These are phyloP conservation scores for Carnegiea gigantea DNA, from an alignment of 179 eudicot genomes.

Conservation along the genomic window DNA sequence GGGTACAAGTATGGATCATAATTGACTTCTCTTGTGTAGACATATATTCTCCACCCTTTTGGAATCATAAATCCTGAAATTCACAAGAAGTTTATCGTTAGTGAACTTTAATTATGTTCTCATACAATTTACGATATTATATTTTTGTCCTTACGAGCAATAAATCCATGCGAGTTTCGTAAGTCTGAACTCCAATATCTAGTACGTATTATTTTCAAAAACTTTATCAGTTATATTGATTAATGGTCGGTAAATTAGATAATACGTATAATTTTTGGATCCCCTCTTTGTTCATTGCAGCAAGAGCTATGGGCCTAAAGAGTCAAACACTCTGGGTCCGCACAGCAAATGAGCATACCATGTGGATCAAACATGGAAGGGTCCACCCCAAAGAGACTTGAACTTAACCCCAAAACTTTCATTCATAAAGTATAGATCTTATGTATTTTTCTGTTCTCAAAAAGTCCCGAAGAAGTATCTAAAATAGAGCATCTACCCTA, in stretches of 20 bases:
- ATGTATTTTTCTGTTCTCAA: slow-evolving; percentile 19
- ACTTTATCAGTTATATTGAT: background rate
- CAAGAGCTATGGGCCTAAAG: slow-evolving; percentile 37
- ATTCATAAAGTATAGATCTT: slow-evolving; percentile 16
- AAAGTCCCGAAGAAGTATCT: slow-evolving; percentile 5
- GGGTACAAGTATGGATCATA: slow-evolving; percentile 72
- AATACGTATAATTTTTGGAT: too few species aligned
- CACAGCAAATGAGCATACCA: slow-evolving; percentile 52
- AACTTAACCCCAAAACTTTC: slow-evolving; percentile 28
- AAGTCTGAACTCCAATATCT: too few species aligned
- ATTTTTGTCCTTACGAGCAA: background rate
- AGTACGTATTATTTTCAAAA: too few species aligned
- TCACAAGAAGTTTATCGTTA: background rate
- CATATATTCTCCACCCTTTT: slow-evolving; percentile 95
- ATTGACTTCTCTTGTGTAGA: slow-evolving; percentile 83
- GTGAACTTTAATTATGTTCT: background rate
- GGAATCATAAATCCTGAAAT: slow-evolving; percentile 75
- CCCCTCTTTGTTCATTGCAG: background rate
- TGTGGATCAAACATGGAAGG: slow-evolving; percentile 68
- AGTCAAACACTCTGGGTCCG: slow-evolving; percentile 55
- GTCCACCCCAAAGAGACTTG: slow-evolving; percentile 36
- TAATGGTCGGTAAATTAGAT: background rate
- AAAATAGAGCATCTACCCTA: slow-evolving; percentile 23
- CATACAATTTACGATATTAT: too few species aligned
- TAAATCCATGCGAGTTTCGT: too few species aligned